These are phyloP conservation scores for Coemansia sp. DNA, from an alignment of 192 early-diverging fungal species.

Conservation along the genomic window DNA sequence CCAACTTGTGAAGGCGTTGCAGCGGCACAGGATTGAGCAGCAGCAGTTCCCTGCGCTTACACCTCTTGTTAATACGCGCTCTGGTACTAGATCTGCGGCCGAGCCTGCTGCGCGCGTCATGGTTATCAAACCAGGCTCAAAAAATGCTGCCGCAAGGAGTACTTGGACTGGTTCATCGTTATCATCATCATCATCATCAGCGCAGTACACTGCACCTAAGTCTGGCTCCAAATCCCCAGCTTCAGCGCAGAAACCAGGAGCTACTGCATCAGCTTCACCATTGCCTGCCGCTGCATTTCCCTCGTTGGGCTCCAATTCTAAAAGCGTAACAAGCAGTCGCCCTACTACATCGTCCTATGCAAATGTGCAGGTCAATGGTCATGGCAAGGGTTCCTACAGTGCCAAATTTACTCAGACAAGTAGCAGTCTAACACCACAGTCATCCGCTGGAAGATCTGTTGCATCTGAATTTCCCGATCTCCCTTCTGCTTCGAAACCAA, in stretches of 20 bases:
- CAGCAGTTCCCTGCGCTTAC: slow-evolving; percentile 51
- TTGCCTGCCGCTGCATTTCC: slow-evolving; percentile 20
- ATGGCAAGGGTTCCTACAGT: slow-evolving; percentile 25
- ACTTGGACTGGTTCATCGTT: slow-evolving; percentile 6
- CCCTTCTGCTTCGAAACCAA: slow-evolving; percentile 18
- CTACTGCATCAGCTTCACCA: background rate
- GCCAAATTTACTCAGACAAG: slow-evolving; percentile 11
- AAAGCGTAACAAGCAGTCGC: background rate
- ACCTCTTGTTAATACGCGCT: slow-evolving; percentile 19
- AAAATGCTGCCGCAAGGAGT: background rate
- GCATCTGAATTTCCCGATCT: slow-evolving; percentile 31
- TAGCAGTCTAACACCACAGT: background rate
- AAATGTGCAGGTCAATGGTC: background rate
- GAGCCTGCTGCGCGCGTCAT: slow-evolving; percentile 21
- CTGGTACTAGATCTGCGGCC: background rate
- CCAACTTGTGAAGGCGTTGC: slow-evolving; percentile 23
- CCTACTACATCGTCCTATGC: background rate
- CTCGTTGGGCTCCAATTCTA: slow-evolving; percentile 20
- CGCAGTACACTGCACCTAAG: background rate
- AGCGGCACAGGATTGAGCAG: slow-evolving; percentile 38
- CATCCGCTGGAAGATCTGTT: background rate
- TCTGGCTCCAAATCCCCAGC: background rate
- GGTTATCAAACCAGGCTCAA: slow-evolving; percentile 26
- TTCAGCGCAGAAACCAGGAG: background rate
- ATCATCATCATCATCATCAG: slow-evolving; percentile 5